Evolutionary conservation across 2,329 filamentous ascomycete species (phyloP), one percentile per base, ranked within the genome.

Genomic region (Alternaria atra): DNA sequence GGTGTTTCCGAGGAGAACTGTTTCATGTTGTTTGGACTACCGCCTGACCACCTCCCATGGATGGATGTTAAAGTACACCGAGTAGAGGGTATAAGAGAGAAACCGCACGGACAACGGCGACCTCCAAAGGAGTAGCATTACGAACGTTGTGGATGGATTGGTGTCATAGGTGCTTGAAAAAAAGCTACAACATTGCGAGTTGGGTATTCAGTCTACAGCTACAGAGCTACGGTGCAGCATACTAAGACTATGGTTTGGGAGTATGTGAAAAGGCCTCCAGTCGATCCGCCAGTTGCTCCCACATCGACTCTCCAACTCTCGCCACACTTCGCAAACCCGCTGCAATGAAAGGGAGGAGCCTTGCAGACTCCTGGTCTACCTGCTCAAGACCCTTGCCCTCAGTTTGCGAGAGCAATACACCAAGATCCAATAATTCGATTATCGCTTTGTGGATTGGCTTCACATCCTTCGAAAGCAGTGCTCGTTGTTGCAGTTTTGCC

Each of bases 271-370:
- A 50, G 15, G 5, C 32, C 27, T 94, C 90, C 44, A 97, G 78
- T 82, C 90, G 91, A 77, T 97, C 92, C 0, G 91, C 92, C 61
- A 97, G 76, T 61, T 91, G 87, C 77, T 95, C 92, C 91, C 93
- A 94, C 74, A 89, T 86, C 73, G 71, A 84, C 79, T 92, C 88
- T 48, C 91, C 90, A 34, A 90, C 91, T 68, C 93, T 86, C 51
- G 92, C 89, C 9, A 95, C 87, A 9, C 90, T 90, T 55, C 90
- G 87, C 64, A 97, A 75, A 0, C 91, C 93, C 51, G 89, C 88
- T 2, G 85, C 85, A 13, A 95, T 84, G 75, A 97, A 97, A 0
- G 85, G 82, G 29, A 93, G 72, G 48, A 91, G 82, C 43, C 85
- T 84, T 56, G 90, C 86, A 69, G 92, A 91, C 52, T 91, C 86